Evolutionary conservation across 1,284 basidiomycete species (phyloP).

Genomic region (Peniophora sp.): DNA sequence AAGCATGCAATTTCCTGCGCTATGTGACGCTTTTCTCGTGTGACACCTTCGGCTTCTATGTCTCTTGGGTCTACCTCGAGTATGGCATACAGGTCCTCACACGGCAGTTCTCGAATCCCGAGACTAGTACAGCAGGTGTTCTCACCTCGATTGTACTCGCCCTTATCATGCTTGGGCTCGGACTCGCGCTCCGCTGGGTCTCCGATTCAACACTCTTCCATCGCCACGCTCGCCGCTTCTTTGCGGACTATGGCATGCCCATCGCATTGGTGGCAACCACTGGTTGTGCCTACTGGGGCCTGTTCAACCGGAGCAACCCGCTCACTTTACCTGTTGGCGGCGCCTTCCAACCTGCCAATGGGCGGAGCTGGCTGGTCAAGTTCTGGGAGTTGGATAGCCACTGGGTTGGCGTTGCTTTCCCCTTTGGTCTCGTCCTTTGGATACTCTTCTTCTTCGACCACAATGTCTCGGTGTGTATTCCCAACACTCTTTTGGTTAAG

Average conservation of each 20-base stretch:
- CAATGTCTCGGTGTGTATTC: slow-evolving; percentile 64
- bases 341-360: slow-evolving; percentile 70
- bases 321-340: slow-evolving; percentile 61
- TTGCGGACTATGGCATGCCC: slow-evolving; percentile 87
- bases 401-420: slow-evolving; percentile 83
- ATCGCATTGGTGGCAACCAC: slow-evolving; percentile 71
- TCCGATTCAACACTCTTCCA: slow-evolving; percentile 64
- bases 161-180: slow-evolving; percentile 64
- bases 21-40: slow-evolving; percentile 90
- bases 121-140: slow-evolving; percentile 40
- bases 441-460: slow-evolving; percentile 77
- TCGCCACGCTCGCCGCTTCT: slow-evolving; percentile 65
- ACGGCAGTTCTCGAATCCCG: slow-evolving; percentile 52
- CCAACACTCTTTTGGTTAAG: not conserved
- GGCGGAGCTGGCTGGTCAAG: slow-evolving; percentile 77
- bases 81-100: slow-evolving; percentile 82
- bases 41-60: slow-evolving; percentile 92
- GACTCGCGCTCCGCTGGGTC: slow-evolving; percentile 67
- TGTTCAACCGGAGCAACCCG: slow-evolving; percentile 57
- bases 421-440: slow-evolving; percentile 67
- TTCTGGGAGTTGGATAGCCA: slow-evolving; percentile 90
- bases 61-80: slow-evolving; percentile 84
- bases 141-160: slow-evolving; percentile 75
- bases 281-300: slow-evolving; percentile 80
- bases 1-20: slow-evolving; percentile 77